These are phyloP conservation scores for Kodamaea laetipori DNA, from an alignment of 805 yeast genomes.

Conservation along the genomic window DNA sequence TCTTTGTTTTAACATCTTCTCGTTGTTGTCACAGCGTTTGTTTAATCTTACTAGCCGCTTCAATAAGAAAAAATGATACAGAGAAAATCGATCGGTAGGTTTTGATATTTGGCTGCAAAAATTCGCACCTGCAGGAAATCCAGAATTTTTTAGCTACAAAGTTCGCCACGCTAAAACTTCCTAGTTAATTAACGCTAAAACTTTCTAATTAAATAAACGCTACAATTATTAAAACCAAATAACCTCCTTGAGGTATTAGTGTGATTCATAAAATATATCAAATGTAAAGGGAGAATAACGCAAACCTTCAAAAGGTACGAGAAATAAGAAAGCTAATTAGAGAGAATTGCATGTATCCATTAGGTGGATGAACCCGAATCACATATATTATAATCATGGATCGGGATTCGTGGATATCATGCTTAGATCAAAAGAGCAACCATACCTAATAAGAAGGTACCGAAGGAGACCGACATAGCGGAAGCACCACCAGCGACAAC, in stretches of 20 bases:
- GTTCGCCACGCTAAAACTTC: no score
- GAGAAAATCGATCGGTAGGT: no score
- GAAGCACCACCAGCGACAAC: slow-evolving; percentile 13
- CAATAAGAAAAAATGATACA: no score
- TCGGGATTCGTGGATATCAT: not conserved
- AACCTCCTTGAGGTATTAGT: slow-evolving; percentile 2
- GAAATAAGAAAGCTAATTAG: no score
- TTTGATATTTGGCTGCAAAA: no score
- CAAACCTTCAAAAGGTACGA: no score
- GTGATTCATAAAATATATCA: not conserved
- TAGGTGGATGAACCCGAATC: no score
- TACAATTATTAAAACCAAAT: not conserved
- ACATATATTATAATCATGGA: slow-evolving; percentile 6
- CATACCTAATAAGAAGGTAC: slow-evolving; percentile 14
- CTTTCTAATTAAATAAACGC: no score
- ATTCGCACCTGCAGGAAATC: no score
- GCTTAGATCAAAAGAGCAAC: slow-evolving; percentile 12
- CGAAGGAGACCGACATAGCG: slow-evolving; percentile 12
- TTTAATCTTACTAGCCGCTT: not conserved
- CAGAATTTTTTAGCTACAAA: no score
- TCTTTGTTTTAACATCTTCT: slow-evolving; percentile 6
- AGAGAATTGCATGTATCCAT: not conserved
- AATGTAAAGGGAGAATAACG: not conserved
- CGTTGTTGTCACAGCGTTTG: not conserved
- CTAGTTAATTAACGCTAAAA: no score